These are phyloP conservation scores for Pythium dissimile DNA, from an alignment of 352 stramenopile genomes.

Conservation along the genomic window DNA sequence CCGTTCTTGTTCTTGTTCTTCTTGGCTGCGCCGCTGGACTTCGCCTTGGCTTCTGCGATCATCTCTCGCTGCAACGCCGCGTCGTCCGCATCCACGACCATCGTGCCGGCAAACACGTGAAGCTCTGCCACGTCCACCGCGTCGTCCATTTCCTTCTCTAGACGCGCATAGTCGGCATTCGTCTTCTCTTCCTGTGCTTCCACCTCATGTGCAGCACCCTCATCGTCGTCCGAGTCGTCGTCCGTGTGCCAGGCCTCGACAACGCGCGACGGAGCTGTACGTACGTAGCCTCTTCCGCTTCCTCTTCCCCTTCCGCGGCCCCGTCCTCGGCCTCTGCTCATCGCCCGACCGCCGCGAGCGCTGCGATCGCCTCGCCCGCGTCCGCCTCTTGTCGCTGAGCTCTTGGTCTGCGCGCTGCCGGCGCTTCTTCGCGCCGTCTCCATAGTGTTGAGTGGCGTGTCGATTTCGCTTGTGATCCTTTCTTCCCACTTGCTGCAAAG, in stretches of 20 bases:
- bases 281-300: too few species aligned
- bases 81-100: constrained; percentile 25
- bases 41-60: not conserved
- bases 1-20: constrained; percentile 17
- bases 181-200: not conserved
- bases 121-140: constrained; percentile 16
- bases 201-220: not conserved
- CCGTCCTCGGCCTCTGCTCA: constrained; percentile 15
- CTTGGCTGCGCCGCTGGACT: not conserved
- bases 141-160: constrained; percentile 19
- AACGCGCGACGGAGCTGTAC: not conserved
- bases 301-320: constrained; percentile 7
- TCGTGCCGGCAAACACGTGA: constrained; percentile 19
- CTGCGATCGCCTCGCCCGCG: constrained; percentile 1
- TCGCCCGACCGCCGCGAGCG: not conserved
- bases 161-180: constrained; percentile 17
- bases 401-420: constrained; percentile 3
- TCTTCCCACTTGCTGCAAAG: not conserved
- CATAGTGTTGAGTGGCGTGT: not conserved
- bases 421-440: not conserved
- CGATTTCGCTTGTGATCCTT: constrained; percentile 16
- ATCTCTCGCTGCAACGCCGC: constrained; percentile 10
- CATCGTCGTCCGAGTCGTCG: not conserved
- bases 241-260: constrained; percentile 7
- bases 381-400: not conserved